Base-by-base conservation (phyloP, 2,329 filamentous ascomycete species). In the Exophiala dermatitidis region DNA sequence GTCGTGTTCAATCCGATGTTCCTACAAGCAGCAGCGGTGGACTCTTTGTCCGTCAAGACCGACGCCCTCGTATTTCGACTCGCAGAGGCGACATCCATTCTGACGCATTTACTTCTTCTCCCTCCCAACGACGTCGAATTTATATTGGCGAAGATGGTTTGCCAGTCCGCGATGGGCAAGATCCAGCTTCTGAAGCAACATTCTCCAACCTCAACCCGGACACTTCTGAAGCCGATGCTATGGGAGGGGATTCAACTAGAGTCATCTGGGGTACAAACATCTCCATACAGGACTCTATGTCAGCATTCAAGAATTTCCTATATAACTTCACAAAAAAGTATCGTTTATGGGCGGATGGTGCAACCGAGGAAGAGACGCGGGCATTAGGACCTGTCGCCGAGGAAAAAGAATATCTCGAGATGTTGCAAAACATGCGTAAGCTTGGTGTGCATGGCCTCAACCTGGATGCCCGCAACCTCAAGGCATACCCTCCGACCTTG, bases 221-320 rank as follows among this genome's bases (percentile, higher is more conserved):
- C 59, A 96, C 90, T 4, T 96, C 91, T 1, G 93, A 98, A 68
- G 93, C 93, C 0, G 87, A 96, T 66, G 81, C 79, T 1, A 80
- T 96, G 38, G 91, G 90, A 37, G 93, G 90, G 1, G 82, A 82
- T 54, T 88, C 87, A 37, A 85, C 85, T 52, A 83, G 86, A 62
- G 82, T 94, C 53, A 91, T 98, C 60, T 98, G 93, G 93, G 93
- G 93, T 69, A 98, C 93, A 41, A 97, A 95, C 37, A 88, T 98
- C 46, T 95, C 91, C 3, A 86, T 98, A 49, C 83, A 88, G 56
- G 90, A 97, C 68, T 90, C 89, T 0, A 87, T 94, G 69, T 81
- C 83, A 48, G 78, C 84, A 0, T 95, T 96, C 76, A 91, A 93
- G 66, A 90, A 93, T 60, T 98, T 98, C 65, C 75, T 98, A 30